Base-by-base conservation (phyloP, 257 asterid genomes). In the Penstemon barbatus region DNA sequence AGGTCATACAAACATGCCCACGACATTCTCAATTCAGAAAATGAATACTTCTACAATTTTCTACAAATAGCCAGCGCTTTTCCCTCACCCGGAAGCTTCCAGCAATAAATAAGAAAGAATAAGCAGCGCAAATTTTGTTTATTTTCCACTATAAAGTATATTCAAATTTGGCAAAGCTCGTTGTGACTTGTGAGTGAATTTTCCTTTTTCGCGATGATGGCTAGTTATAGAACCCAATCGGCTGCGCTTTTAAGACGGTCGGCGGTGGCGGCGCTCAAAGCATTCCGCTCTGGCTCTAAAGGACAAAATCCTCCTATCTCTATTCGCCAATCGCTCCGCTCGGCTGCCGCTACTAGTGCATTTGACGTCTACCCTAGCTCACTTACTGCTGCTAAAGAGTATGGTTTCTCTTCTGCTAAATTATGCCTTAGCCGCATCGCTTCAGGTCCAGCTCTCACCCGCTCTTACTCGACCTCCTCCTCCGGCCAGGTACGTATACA, bases 381-480 rank as follows among this genome's bases (percentile, higher is more conserved):
- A 7, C 7, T 50, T 64, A 57, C 50, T 6, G 70, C 73, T 70
- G 19, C 76, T 42, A 63, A 48, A 70, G 57, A 53, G n/a, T 70
- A 13, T 43, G 69, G 54, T 42, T 54, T 71, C 4, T 56, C 61
- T 40, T 51, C 69, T 12, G 57, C 64, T 7, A 68, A 75, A 55
- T 75, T 81, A 5, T 37, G 57, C 79, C 76, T 73, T 79, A 78
- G 66, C 61, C 75, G 71, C 62, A 42, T 65, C 44, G 61, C 55
- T 1, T 61, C 50, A 18, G 10, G 61, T 37, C 49, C 46, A 45
- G 55, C 10, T 66, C 46, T 67, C 38, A 15, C 72, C 44, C 89
- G 92, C 71, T 66, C 80, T 55, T 87, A 80, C 82, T 84, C 95
- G 61, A 65, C 86, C 46, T 62, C 88, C 54, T 67, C 87, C 60